A percentile compares a stretch with the other conserved stretches of the same genome.
phyloP scores from a whole-genome alignment of 2,329 filamentous ascomycete genomes.

The Aureobasidium lini region DNA sequence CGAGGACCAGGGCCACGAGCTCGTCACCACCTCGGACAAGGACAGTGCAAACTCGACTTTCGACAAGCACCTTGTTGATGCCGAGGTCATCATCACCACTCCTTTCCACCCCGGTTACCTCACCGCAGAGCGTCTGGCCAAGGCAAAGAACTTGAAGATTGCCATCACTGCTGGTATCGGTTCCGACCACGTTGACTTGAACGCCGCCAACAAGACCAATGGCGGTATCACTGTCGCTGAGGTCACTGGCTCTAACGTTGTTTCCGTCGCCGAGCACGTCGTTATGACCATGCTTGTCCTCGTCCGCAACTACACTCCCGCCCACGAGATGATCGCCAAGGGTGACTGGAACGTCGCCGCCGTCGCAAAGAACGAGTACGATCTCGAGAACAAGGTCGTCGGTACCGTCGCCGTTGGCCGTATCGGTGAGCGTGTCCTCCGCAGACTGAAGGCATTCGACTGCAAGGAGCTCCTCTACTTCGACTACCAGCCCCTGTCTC shows the following conservation, averaged over 20 bases:
- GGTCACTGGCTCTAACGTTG: constrained; percentile 96
- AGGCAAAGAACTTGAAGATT: constrained; percentile 98
- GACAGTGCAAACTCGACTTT: constrained; percentile 89
- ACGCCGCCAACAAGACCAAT: constrained; percentile 97
- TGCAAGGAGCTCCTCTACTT: constrained; percentile 99
- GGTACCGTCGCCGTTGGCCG: constrained; percentile 95
- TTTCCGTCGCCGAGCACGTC: constrained; percentile 97
- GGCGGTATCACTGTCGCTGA: constrained; percentile 95
- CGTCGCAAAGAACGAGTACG: constrained; percentile 96
- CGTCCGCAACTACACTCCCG: constrained; percentile 96
- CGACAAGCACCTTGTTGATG: constrained; percentile 91
- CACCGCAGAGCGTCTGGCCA: constrained; percentile 88
- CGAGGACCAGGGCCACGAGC: constrained; percentile 90
- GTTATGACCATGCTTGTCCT: constrained; percentile 97
- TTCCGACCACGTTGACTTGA: constrained; percentile 94
- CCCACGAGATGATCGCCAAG: constrained; percentile 82
- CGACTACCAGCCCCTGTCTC: constrained; percentile 89
- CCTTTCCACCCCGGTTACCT: constrained; percentile 99
- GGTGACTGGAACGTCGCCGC: constrained; percentile 95
- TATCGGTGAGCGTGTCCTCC: constrained; percentile 95
- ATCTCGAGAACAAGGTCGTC: constrained; percentile 94
- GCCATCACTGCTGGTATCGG: constrained; percentile 96
- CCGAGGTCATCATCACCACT: constrained; percentile 98
- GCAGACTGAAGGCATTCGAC: constrained; percentile 93
- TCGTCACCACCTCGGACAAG: constrained; percentile 97